A percentile compares a stretch with the other conserved stretches of the same genome.
Conservation (phyloP, 768 basidiomycete species). For the Podaxis carcinomalis region DNA sequence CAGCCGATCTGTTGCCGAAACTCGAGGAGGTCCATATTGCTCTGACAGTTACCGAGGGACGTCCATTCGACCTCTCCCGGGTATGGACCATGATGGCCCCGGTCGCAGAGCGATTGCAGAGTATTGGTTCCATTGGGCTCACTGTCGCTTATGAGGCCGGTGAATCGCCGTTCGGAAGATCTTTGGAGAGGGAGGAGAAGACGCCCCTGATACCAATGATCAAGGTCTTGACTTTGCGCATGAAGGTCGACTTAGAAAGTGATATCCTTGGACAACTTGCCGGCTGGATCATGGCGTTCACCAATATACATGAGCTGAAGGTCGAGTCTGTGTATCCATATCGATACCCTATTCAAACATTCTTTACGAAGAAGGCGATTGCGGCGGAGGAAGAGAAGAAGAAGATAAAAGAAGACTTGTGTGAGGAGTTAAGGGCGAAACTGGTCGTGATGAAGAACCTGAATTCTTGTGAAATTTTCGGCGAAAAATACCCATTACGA, state of each 20-base stretch:
- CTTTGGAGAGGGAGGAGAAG: background rate
- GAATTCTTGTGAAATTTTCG: constrained; percentile 6
- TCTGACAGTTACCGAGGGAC: background rate
- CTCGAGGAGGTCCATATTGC: constrained; percentile 6
- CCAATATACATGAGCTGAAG: constrained; percentile 3
- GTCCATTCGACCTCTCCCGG: constrained; percentile 2
- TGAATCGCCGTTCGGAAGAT: constrained; percentile 8
- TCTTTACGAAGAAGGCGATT: background rate
- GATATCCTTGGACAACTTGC: constrained; percentile 1
- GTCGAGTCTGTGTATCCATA: constrained; percentile 8
- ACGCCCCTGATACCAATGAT: background rate
- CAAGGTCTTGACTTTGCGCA: constrained; percentile 1
- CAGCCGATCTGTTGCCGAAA: background rate
- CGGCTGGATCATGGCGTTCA: constrained; percentile 9
- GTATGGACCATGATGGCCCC: background rate
- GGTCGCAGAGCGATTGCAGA: background rate
- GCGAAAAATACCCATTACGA: constrained; percentile 1
- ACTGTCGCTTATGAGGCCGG: constrained; percentile 3
- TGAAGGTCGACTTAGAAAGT: constrained; percentile 2
- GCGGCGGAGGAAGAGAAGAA: constrained; percentile 5
- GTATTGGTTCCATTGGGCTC: background rate
- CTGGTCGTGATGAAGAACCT: constrained; percentile 1
- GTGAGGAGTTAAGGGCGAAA: background rate
- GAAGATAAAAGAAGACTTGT: background rate
- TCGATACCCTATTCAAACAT: constrained; percentile 6